These are phyloP conservation scores for Sclerotinia borealis DNA, from an alignment of 2,329 filamentous ascomycete genomes.

Conservation along the genomic window DNA sequence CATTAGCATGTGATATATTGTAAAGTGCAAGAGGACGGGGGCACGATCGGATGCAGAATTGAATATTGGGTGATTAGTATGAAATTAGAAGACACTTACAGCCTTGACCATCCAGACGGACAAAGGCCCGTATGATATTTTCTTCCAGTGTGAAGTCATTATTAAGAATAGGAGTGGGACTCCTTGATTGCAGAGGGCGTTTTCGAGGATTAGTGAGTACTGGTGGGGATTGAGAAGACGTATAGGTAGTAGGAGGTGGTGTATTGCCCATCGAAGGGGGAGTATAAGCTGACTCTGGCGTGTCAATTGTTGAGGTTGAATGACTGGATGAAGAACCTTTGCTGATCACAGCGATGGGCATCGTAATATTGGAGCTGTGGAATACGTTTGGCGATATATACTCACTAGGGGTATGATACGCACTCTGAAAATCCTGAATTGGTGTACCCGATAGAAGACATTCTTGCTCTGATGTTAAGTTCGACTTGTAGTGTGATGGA, in stretches of 20 bases:
- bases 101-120: conserved; percentile 24
- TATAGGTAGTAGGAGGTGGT: conserved; percentile 7
- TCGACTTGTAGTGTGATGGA: conserved; percentile 10
- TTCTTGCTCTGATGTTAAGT: conserved; percentile 15
- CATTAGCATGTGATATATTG: not conserved
- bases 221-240: conserved; percentile 8
- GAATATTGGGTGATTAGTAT: not conserved
- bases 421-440: not conserved
- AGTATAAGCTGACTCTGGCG: not conserved
- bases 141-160: conserved; percentile 28
- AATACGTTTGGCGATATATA: not conserved
- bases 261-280: conserved; percentile 11
- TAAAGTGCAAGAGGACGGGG: no score
- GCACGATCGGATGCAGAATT: not conserved
- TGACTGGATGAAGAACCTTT: conserved; percentile 6
- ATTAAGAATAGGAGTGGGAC: conserved; percentile 19
- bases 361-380: not conserved
- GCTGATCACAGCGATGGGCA: not conserved
- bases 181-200: conserved; percentile 19
- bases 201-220: conserved; percentile 11
- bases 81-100: conserved; percentile 2
- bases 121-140: conserved; percentile 27
- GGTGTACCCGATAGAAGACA: conserved; percentile 4
- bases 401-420: conserved; percentile 4
- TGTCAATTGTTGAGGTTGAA: not conserved